phyloP scores from a whole-genome alignment of 169 alveolate genomes.

The Plasmodium gallinaceum region DNA sequence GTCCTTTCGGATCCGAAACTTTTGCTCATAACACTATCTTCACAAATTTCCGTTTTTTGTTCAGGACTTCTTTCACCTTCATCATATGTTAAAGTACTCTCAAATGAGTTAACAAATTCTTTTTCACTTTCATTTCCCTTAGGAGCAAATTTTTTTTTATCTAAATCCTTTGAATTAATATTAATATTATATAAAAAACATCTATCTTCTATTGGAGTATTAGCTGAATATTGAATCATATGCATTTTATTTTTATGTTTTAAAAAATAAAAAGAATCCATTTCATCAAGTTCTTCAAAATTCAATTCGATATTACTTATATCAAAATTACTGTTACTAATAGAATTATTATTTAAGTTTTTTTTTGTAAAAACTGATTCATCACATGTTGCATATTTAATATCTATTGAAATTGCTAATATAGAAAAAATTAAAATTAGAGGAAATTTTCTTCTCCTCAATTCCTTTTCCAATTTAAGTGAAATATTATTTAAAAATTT shows the following conservation, averaged over 20 bases:
- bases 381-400: constrained; percentile 18
- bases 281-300: constrained; percentile 11
- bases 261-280: background rate
- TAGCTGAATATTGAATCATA: constrained; percentile 55
- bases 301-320: background rate
- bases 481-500: constrained; percentile 7
- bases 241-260: background rate
- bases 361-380: background rate
- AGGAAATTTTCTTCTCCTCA: constrained; percentile 16
- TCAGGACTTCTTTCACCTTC: too few relatives aligned
- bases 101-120: background rate
- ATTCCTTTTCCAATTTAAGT: background rate
- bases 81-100: too few relatives aligned
- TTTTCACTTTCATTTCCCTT: background rate
- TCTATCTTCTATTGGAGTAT: constrained; percentile 68
- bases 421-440: constrained; percentile 7
- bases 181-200: constrained; percentile 18
- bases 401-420: constrained; percentile 37
- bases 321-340: background rate
- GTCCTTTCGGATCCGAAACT: background rate
- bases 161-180: background rate
- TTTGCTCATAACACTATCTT: background rate
- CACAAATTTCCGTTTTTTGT: too few relatives aligned
- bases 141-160: background rate
- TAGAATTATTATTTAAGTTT: background rate